These are phyloP conservation scores for Trifolium pratense DNA, from an alignment of 306 rosid species.

Conservation along the genomic window DNA sequence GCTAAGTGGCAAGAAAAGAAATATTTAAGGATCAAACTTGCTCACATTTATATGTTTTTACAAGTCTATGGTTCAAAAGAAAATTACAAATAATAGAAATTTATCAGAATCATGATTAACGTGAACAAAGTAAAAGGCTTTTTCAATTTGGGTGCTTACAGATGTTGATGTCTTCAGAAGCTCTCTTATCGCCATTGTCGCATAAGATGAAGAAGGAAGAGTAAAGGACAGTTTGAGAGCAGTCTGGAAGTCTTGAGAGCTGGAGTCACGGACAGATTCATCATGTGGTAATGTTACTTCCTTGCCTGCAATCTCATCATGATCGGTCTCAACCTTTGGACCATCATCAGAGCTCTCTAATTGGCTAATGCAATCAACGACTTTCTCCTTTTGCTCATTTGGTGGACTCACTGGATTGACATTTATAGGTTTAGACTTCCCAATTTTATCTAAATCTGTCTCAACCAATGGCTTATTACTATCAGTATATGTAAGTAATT, in stretches of 20 bases:
- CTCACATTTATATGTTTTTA: conserved; percentile 4
- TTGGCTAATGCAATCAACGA: conserved; percentile 40
- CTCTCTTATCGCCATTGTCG: conserved; percentile 98
- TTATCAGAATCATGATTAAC: conserved; percentile 12
- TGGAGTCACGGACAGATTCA: conserved; percentile 45
- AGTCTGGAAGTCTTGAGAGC: conserved; percentile 61
- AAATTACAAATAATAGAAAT: conserved; percentile 4
- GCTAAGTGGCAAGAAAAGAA: conserved; percentile 13
- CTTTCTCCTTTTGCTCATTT: conserved; percentile 48
- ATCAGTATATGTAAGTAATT: conserved; percentile 71
- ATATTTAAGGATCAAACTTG: conserved; percentile 21
- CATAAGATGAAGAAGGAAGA: conserved; percentile 92
- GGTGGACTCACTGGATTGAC: conserved; percentile 39
- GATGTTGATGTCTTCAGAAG: conserved; percentile 95
- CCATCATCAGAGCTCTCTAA: conserved; percentile 49
- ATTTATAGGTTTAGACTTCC: conserved; percentile 47
- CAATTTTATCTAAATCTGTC: conserved; percentile 79
- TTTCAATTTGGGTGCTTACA: conserved; percentile 54
- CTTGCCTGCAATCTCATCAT: conserved; percentile 41
- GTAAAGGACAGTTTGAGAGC: conserved; percentile 89
- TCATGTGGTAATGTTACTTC: conserved; percentile 44
- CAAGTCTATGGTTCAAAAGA: conserved; percentile 8
- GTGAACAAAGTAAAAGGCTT: conserved; percentile 22
- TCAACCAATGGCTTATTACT: conserved; percentile 67
- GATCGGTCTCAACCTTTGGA: conserved; percentile 38